A percentile compares a stretch with the other conserved stretches of the same genome.
Evolutionary conservation across 108 stramenopile species (phyloP).

Genomic region (Tribonema minus): DNA sequence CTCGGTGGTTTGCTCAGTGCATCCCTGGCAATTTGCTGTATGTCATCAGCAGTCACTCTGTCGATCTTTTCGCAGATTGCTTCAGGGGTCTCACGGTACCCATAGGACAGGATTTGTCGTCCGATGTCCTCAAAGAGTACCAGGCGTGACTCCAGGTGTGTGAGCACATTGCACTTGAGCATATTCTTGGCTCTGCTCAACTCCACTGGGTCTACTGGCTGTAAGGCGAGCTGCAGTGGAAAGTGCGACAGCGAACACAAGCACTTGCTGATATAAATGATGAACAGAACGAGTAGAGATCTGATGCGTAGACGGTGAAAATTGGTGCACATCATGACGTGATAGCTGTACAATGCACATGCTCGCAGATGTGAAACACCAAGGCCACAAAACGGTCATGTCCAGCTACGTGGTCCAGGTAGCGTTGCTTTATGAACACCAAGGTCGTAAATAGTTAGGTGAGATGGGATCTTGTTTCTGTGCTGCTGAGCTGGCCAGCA

Average conservation of each 20-base stretch:
- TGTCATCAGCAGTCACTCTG: constrained; percentile 78
- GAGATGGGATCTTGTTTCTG: no score
- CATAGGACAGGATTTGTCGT: constrained; percentile 88
- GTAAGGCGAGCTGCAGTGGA: background rate
- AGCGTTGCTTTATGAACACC: no score
- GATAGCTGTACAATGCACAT: background rate
- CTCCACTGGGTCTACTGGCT: constrained; percentile 57
- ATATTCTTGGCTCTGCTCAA: constrained; percentile 89
- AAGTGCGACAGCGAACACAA: no score
- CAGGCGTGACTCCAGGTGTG: constrained; percentile 86
- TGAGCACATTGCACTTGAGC: constrained; percentile 93
- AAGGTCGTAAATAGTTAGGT: no score
- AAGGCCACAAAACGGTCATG: no score
- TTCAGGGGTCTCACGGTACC: constrained; percentile 70
- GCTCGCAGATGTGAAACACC: no score
- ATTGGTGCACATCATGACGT: background rate
- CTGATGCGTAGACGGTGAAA: no score
- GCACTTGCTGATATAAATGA: no score
- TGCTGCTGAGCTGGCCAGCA: no score
- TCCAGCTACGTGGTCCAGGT: no score
- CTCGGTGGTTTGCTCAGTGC: constrained; percentile 69
- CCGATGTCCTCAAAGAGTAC: constrained; percentile 95
- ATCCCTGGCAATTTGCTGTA: constrained; percentile 68
- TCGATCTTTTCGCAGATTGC: constrained; percentile 80
- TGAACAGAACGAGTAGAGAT: no score